phyloP scores from a whole-genome alignment of 2,329 filamentous ascomycete species.

The Aspergillus brasiliensis region DNA sequence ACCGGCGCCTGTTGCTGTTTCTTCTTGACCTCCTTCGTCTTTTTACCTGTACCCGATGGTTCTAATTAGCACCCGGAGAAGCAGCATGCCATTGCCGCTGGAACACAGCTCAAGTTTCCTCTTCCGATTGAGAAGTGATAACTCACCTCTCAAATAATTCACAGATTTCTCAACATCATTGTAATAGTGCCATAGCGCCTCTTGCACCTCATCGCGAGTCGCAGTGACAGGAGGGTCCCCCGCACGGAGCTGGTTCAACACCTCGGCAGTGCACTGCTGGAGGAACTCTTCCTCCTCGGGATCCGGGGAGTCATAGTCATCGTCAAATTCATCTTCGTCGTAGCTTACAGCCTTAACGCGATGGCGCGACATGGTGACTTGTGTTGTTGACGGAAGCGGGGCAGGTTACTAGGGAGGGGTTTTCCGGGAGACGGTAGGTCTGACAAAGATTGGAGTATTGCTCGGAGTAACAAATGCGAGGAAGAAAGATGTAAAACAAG shows the following conservation, averaged over 20 bases:
- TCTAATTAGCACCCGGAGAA: slow-evolving; percentile 7
- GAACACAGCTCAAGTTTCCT: neutral
- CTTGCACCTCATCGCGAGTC: slow-evolving; percentile 76
- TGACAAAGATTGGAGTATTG: neutral
- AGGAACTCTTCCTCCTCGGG: slow-evolving; percentile 58
- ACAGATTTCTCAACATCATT: slow-evolving; percentile 88
- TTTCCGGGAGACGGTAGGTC: neutral
- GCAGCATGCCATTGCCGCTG: neutral
- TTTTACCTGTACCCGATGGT: slow-evolving; percentile 30
- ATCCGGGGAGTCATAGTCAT: slow-evolving; percentile 45
- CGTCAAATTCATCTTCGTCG: slow-evolving; percentile 46
- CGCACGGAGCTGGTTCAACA: slow-evolving; percentile 66
- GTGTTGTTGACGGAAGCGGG: slow-evolving; percentile 8
- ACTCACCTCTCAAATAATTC: slow-evolving; percentile 70
- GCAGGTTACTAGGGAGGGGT: slow-evolving; percentile 4
- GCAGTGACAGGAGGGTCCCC: slow-evolving; percentile 61
- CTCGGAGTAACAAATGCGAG: neutral
- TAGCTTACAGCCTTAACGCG: slow-evolving; percentile 48
- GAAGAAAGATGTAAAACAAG: neutral
- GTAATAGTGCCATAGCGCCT: slow-evolving; percentile 93
- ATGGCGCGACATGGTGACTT: slow-evolving; percentile 46
- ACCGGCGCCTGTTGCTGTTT: slow-evolving; percentile 26
- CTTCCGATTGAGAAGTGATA: neutral
- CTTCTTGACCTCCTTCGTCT: slow-evolving; percentile 40
- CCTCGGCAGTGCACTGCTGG: slow-evolving; percentile 66